Evolutionary conservation across 225 moss, liverwort and hornwort genomes (phyloP), one percentile per base, ranked within the genome.

Genomic region (Physcomitrium patens): DNA sequence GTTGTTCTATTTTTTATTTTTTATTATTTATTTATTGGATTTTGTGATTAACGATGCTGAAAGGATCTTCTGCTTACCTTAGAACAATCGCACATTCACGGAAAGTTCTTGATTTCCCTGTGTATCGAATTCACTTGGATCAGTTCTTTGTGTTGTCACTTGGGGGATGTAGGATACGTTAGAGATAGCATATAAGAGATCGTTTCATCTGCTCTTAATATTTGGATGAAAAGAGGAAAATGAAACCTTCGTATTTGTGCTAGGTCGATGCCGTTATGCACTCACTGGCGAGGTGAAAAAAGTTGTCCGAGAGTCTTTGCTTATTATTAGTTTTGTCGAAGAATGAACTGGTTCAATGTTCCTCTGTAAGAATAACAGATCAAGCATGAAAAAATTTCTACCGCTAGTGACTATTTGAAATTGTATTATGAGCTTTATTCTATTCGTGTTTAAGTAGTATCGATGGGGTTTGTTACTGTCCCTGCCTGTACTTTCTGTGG

Each of bases 211-310:
- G 52, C 59, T 37, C 28, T 66, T 31, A 52, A 45, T 60, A 46
- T 73, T 63, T 17, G 43, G 55, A 48, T 74, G 65, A 54, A 55
- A 70, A 45, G 63, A 42, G 68, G 19, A 50, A 64, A 68, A 58
- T 68, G 51, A 50, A 68, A 68, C 31, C 17, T 2, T 37, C 31
- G 31, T 37, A 37, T 3, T 4, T 37, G 31, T 7, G 2, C 31
- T 7, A 37, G 31, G 31, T 43, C n/a, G 12, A 42, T 57, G 76
- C 17, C 14, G 70, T 52, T 28, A 65, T 64, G 70, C 31, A 43
- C 55, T 37, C 23, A 3, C 71, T 28, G 70, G 27, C 16, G n/a
- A 62, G 26, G 70, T 54, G 67, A 55, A 56, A 75, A 71, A 56
- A 67, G 56, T 37, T 48, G 31, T 3, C 7, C 31, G 7, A 37